A percentile compares a stretch with the other conserved stretches of the same genome.
phyloP scores from a whole-genome alignment of 129 eudicot species.

The Flaveria brownii region DNA sequence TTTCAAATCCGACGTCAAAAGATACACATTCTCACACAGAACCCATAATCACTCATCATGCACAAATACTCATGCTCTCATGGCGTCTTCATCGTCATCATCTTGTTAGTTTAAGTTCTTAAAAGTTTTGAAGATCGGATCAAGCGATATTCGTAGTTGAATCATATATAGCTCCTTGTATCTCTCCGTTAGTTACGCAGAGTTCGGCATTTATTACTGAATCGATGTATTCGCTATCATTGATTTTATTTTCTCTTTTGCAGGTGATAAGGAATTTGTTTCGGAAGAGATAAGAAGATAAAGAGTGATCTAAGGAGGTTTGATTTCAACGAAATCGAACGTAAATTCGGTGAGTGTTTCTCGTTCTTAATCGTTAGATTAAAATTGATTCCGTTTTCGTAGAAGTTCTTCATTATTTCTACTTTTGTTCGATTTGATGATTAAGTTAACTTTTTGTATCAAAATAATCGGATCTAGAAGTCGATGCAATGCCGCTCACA shows the following conservation, averaged over 20 bases:
- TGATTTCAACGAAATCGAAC: slow-evolving; percentile 13
- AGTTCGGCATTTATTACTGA: slow-evolving; percentile 14
- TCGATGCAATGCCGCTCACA: too few relatives aligned
- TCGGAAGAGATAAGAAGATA: background rate
- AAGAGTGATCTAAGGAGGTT: slow-evolving; percentile 6
- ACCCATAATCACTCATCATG: too few relatives aligned
- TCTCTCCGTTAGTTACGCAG: slow-evolving; percentile 26
- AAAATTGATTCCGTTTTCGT: too few relatives aligned
- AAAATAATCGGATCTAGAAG: too few relatives aligned
- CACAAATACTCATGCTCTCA: too few relatives aligned
- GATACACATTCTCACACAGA: too few relatives aligned
- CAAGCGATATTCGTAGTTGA: slow-evolving; percentile 32
- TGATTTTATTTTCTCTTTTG: slow-evolving; percentile 12
- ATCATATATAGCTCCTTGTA: slow-evolving; percentile 25
- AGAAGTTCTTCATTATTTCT: too few relatives aligned
- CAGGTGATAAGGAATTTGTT: slow-evolving; percentile 30
- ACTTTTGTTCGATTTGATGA: slow-evolving; percentile 16
- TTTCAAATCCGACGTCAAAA: too few relatives aligned
- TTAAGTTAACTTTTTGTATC: too few relatives aligned
- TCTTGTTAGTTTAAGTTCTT: background rate
- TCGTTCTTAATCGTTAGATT: too few relatives aligned
- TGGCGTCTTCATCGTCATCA: too few relatives aligned
- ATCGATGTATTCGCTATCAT: background rate
- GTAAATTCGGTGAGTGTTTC: too few relatives aligned
- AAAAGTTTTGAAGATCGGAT: slow-evolving; percentile 38